phyloP scores from a whole-genome alignment of 2,329 filamentous ascomycete species.

The Teratosphaeria nubilosa region DNA sequence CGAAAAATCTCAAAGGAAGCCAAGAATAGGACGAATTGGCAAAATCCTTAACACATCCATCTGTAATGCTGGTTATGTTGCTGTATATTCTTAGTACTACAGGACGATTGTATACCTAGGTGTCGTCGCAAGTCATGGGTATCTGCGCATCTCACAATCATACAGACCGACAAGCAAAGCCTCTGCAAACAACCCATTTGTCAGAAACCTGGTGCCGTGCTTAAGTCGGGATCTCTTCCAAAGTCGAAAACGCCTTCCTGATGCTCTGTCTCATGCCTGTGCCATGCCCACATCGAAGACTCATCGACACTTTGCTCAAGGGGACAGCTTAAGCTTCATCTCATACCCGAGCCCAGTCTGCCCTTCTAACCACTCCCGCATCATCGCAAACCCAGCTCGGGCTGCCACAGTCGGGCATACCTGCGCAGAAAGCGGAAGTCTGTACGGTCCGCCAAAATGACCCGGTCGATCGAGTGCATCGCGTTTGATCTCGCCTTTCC shows the following conservation, averaged over 20 bases:
- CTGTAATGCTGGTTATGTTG: no score
- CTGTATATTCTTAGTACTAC: no score
- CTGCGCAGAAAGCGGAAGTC: constrained; percentile 30
- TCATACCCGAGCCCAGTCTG: constrained; percentile 14
- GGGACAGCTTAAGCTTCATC: constrained; percentile 14
- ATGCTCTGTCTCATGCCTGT: not conserved
- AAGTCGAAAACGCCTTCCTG: not conserved
- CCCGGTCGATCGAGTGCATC: constrained; percentile 25
- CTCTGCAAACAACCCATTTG: not conserved
- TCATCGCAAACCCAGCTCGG: constrained; percentile 32
- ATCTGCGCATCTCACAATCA: not conserved
- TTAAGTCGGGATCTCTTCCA: not conserved
- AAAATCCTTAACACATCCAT: no score
- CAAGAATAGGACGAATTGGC: no score
- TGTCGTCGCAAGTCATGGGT: not conserved
- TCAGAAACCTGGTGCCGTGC: not conserved
- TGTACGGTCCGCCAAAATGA: constrained; percentile 27
- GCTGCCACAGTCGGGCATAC: constrained; percentile 36
- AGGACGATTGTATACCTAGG: not conserved
- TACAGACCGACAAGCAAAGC: not conserved
- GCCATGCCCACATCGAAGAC: not conserved
- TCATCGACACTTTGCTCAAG: not conserved
- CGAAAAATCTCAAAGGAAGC: no score
- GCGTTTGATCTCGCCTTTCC: constrained; percentile 11
- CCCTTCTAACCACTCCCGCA: constrained; percentile 31